Percentiles rank a stretch among this genome's conserved stretches.
phyloP scores from a whole-genome alignment of 208 protist genomes.

The Leishmania martiniquensis region DNA sequence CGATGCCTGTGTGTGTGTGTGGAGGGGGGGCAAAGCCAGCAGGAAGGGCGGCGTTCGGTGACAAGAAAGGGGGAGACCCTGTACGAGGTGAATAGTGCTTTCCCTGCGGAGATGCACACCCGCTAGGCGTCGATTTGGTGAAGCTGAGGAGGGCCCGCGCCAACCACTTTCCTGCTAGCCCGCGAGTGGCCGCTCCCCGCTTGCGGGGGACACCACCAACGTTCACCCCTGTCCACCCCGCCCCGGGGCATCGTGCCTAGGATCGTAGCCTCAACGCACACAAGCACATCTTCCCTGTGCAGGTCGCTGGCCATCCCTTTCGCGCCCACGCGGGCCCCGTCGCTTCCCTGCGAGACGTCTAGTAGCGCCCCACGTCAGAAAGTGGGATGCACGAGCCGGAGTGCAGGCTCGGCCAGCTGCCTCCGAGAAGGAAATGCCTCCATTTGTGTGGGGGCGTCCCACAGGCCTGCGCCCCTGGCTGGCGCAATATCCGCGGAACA shows the following conservation, averaged over 20 bases:
- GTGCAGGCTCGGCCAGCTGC: no score
- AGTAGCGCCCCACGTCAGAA: slow-evolving; percentile 15
- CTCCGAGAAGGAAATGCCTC: no score
- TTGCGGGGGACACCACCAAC: not conserved
- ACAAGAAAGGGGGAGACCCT: not conserved
- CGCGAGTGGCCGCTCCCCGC: slow-evolving; percentile 9
- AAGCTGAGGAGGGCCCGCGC: not conserved
- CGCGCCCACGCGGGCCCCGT: slow-evolving; percentile 11
- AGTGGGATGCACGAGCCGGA: no score
- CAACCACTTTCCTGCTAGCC: not conserved
- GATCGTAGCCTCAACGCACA: slow-evolving; percentile 11
- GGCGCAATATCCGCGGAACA: no score
- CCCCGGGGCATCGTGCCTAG: slow-evolving; percentile 6
- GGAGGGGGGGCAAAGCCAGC: not conserved
- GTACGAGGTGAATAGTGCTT: not conserved
- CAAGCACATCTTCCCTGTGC: slow-evolving; percentile 7
- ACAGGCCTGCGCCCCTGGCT: no score
- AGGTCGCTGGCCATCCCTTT: slow-evolving; percentile 7
- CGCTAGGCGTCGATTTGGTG: not conserved
- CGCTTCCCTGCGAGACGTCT: slow-evolving; percentile 18
- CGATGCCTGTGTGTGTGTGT: not conserved
- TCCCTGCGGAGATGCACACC: not conserved
- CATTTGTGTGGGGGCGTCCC: no score
- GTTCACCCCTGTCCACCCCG: slow-evolving; percentile 13
- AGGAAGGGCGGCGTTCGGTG: not conserved